Evolutionary conservation across 352 stramenopile genomes (phyloP).

Genomic region (Globisporangium iwayamae): DNA sequence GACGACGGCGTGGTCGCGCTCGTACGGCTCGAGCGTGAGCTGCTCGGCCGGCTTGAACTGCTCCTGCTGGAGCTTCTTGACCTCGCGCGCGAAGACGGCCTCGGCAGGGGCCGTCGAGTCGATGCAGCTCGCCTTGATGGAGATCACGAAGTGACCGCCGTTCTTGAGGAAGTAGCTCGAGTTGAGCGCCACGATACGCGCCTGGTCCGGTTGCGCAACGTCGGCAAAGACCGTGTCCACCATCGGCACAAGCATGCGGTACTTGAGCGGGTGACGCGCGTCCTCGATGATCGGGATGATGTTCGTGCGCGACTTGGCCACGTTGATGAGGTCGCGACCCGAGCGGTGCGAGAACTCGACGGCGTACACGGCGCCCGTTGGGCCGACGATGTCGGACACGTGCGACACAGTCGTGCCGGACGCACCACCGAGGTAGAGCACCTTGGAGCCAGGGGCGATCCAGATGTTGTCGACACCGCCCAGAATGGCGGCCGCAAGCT

Average conservation of each 20-base stretch:
- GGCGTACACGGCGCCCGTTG: conserved; percentile 96
- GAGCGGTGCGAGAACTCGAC: conserved; percentile 99
- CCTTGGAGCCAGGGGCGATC: conserved; percentile 97
- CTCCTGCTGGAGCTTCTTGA: conserved; percentile 97
- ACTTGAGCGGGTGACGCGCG: conserved; percentile 97
- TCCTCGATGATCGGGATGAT: conserved; percentile 99
- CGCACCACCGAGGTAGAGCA: conserved; percentile 98
- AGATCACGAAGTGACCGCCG: conserved; percentile 99
- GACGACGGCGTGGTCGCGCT: conserved; percentile 98
- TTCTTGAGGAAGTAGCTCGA: conserved; percentile 99
- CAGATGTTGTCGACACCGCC: conserved; percentile 98
- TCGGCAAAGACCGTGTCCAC: conserved; percentile 99
- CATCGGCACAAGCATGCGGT: conserved; percentile 99
- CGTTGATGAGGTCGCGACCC: conserved; percentile 98
- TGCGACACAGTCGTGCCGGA: conserved; percentile 98
- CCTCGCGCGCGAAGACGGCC: conserved; percentile 96
- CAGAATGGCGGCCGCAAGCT: conserved; percentile 98
- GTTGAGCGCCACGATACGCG: conserved; percentile 99
- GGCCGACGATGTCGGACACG: conserved; percentile 99
- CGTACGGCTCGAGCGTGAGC: conserved; percentile 99
- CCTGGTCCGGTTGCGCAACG: conserved; percentile 99
- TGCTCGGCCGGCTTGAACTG: conserved; percentile 99
- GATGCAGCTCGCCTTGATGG: conserved; percentile 99
- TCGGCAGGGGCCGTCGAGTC: conserved; percentile 97
- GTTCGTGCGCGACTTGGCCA: conserved; percentile 99